Evolutionary conservation across 805 yeast genomes (phyloP).

Genomic region (Saccharomycopsis lassenensis): DNA sequence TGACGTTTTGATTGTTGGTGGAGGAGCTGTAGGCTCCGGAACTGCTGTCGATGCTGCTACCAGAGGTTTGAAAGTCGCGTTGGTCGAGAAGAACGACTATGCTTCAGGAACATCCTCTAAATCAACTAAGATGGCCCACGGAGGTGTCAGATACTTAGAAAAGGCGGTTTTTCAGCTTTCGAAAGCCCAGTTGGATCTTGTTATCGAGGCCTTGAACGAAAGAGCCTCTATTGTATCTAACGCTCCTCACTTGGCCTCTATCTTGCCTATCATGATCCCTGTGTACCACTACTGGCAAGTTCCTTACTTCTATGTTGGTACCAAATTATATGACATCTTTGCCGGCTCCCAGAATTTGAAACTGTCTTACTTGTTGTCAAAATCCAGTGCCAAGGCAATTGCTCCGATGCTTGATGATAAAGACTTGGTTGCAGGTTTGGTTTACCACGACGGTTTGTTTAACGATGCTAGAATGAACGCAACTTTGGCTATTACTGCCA

Average conservation of each 20-base stretch:
- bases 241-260: slow-evolving; percentile 82
- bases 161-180: slow-evolving; percentile 90
- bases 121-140: slow-evolving; percentile 94
- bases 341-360: slow-evolving; percentile 85
- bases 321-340: slow-evolving; percentile 83
- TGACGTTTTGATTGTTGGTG: slow-evolving; percentile 85
- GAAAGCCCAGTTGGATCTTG: slow-evolving; percentile 79
- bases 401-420: slow-evolving; percentile 81
- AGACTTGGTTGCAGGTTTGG: slow-evolving; percentile 78
- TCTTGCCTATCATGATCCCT: slow-evolving; percentile 92
- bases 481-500: slow-evolving; percentile 75
- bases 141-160: slow-evolving; percentile 92
- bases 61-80: slow-evolving; percentile 80
- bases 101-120: slow-evolving; percentile 91
- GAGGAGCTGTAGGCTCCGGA: slow-evolving; percentile 95
- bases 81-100: slow-evolving; percentile 80
- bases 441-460: slow-evolving; percentile 91
- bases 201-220: slow-evolving; percentile 81
- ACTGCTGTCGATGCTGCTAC: slow-evolving; percentile 85
- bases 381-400: slow-evolving; percentile 52
- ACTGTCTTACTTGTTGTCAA: slow-evolving; percentile 61
- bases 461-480: slow-evolving; percentile 89
- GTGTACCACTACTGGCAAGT: slow-evolving; percentile 93
- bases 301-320: slow-evolving; percentile 87
- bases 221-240: slow-evolving; percentile 77